Percentiles rank a stretch among this genome's conserved stretches.
Conservation (phyloP, 441 rosid genomes). For the Populus hybrid region DNA sequence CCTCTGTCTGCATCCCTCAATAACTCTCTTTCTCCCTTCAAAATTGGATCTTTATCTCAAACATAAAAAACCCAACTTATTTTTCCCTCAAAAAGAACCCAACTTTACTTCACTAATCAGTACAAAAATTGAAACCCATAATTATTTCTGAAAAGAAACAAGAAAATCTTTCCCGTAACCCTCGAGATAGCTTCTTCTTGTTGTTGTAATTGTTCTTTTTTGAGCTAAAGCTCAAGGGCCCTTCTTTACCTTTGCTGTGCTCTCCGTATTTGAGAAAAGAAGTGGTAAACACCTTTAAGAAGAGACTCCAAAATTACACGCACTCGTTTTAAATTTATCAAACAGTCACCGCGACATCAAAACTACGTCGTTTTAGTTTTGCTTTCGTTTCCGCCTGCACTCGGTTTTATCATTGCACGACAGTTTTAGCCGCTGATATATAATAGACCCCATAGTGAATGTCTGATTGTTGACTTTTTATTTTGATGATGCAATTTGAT, state of each 20-base stretch:
- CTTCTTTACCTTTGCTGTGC: background rate
- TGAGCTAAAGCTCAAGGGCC: background rate
- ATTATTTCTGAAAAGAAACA: background rate
- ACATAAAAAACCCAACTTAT: background rate
- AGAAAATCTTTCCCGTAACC: background rate
- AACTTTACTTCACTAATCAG: background rate
- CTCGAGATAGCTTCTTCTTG: background rate
- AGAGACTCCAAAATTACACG: background rate
- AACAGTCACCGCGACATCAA: background rate
- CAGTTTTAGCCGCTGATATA: background rate
- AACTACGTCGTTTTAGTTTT: background rate
- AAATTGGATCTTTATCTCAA: background rate
- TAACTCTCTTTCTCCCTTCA: background rate
- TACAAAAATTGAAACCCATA: background rate
- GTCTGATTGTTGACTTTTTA: background rate
- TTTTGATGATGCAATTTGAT: background rate
- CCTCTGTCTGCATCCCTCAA: conserved; percentile 69
- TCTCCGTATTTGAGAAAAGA: background rate
- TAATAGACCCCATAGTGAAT: background rate
- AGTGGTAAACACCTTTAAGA: background rate
- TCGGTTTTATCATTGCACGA: background rate
- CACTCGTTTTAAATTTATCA: background rate
- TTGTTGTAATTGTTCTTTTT: background rate
- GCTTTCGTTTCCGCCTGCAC: background rate
- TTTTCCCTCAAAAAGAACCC: background rate